A percentile compares a stretch with the other conserved stretches of the same genome.
These are phyloP conservation scores for Neofusicoccum parvum DNA, from an alignment of 2,329 filamentous ascomycete species.

Conservation along the genomic window DNA sequence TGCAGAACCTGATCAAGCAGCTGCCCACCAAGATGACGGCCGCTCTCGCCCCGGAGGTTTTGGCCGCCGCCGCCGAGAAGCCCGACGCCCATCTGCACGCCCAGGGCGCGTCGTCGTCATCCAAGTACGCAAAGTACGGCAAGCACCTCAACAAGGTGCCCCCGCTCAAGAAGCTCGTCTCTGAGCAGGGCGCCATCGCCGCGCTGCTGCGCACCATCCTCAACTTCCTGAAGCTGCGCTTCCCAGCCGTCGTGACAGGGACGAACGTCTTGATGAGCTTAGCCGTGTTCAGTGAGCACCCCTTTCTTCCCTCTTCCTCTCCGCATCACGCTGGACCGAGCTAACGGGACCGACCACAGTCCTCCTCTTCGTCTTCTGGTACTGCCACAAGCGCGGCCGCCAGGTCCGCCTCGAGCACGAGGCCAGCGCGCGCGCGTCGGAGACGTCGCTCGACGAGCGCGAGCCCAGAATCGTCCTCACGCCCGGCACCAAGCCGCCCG, in stretches of 20 bases:
- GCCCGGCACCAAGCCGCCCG: slow-evolving; percentile 1
- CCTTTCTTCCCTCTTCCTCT: not conserved
- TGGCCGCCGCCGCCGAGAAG: slow-evolving; percentile 77
- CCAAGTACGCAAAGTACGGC: slow-evolving; percentile 42
- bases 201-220: slow-evolving; percentile 88
- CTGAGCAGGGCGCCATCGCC: slow-evolving; percentile 83
- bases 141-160: slow-evolving; percentile 69
- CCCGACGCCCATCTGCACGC: slow-evolving; percentile 40
- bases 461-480: slow-evolving; percentile 24
- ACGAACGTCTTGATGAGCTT: slow-evolving; percentile 91
- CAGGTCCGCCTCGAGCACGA: slow-evolving; percentile 77
- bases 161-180: slow-evolving; percentile 76
- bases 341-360: slow-evolving; percentile 48
- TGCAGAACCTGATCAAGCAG: slow-evolving; percentile 84
- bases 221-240: slow-evolving; percentile 80
- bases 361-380: slow-evolving; percentile 93
- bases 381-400: slow-evolving; percentile 92
- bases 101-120: slow-evolving; percentile 23
- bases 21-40: slow-evolving; percentile 80
- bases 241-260: slow-evolving; percentile 81
- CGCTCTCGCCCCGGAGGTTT: slow-evolving; percentile 75
- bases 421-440: slow-evolving; percentile 35
- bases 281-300: slow-evolving; percentile 75
- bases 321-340: not conserved
- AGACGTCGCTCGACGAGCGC: slow-evolving; percentile 28